A percentile compares a stretch with the other conserved stretches of the same genome.
phyloP scores from a whole-genome alignment of 1,139 yeast species.

The Debaryomyces psychrophilus region DNA sequence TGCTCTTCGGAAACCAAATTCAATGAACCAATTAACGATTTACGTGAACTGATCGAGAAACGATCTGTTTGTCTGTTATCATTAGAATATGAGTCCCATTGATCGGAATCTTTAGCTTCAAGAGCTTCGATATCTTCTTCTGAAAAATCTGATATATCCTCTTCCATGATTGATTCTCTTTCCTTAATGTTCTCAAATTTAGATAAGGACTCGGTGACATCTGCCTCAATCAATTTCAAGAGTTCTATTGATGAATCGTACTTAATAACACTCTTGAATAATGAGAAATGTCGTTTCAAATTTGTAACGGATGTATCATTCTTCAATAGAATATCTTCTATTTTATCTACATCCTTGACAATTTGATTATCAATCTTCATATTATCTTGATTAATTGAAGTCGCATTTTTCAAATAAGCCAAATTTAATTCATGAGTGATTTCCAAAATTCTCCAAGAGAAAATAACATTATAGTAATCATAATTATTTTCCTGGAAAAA shows the following conservation, averaged over 20 bases:
- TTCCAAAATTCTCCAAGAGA: conserved; percentile 44
- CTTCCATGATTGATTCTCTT: conserved; percentile 35
- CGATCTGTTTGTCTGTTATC: conserved; percentile 11
- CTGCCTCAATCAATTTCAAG: conserved; percentile 22
- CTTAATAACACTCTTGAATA: conserved; percentile 37
- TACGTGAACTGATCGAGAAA: conserved; percentile 17
- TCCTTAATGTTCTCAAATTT: conserved; percentile 25
- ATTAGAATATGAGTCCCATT: conserved; percentile 15
- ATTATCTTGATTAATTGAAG: conserved; percentile 9
- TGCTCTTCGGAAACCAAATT: conserved; percentile 41
- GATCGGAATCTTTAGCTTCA: conserved; percentile 10
- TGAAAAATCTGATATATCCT: conserved; percentile 22
- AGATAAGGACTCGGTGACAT: conserved; percentile 24
- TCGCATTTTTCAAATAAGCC: conserved; percentile 29
- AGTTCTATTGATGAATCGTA: conserved; percentile 26
- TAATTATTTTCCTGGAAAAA: conserved; percentile 23
- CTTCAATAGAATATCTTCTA: conserved; percentile 24
- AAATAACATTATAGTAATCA: conserved; percentile 32
- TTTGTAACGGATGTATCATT: conserved; percentile 14
- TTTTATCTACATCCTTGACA: conserved; percentile 25
- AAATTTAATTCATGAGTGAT: conserved; percentile 37
- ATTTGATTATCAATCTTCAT: conserved; percentile 19
- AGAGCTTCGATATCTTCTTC: conserved; percentile 24
- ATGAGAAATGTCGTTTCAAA: conserved; percentile 24
- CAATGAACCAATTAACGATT: conserved; percentile 33